Evolutionary conservation across 257 asterid genomes (phyloP).

Genomic region (Nemophila menziesii): DNA sequence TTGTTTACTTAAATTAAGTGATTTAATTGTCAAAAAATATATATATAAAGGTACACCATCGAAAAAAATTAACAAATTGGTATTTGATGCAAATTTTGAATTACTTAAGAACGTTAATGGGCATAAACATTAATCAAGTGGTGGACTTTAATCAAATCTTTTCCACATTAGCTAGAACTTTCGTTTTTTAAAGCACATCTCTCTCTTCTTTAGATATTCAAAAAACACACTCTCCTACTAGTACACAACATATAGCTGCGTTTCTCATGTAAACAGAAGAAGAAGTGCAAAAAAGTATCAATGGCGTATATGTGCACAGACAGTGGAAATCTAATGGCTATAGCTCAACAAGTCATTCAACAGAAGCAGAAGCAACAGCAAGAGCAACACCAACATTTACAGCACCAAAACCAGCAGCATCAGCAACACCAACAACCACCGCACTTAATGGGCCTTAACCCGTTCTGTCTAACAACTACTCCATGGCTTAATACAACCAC

Average conservation of each 20-base stretch:
- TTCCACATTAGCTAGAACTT: background rate
- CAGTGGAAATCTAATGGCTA: constrained; percentile 97
- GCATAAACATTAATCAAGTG: no score
- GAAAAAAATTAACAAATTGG: no score
- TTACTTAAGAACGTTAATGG: no score
- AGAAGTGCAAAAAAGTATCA: constrained; percentile 2
- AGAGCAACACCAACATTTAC: constrained; percentile 56
- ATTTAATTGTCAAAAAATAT: no score
- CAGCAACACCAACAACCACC: constrained; percentile 38
- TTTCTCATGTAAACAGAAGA: background rate
- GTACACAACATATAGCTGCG: background rate
- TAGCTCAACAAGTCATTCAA: constrained; percentile 88
- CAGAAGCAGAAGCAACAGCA: constrained; percentile 92
- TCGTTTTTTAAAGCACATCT: background rate
- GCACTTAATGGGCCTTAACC: constrained; percentile 33
- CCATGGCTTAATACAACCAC: constrained; percentile 30
- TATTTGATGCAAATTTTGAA: no score
- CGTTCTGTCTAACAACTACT: constrained; percentile 29
- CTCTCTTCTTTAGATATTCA: background rate
- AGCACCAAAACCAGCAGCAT: constrained; percentile 54
- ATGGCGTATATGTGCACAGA: constrained; percentile 97
- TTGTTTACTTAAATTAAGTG: no score
- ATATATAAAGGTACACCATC: no score
- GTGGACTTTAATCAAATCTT: background rate
- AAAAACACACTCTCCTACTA: background rate